Conservation (phyloP, 176 grass and related monocot genomes). For the Tillandsia leiboldiana region DNA sequence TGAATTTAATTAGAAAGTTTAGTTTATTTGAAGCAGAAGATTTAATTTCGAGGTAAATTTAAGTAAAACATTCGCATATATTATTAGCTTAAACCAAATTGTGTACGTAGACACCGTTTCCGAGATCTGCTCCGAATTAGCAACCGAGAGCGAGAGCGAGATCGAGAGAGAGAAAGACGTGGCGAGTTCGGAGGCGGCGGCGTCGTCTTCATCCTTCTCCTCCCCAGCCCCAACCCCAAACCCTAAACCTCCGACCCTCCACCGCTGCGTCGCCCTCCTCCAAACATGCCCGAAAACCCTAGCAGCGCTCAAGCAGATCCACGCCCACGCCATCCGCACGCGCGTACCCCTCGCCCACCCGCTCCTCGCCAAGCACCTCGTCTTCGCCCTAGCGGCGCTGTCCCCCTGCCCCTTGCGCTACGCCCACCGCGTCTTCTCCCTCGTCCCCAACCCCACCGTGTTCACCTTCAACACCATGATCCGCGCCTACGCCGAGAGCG, state of each 20-base stretch:
- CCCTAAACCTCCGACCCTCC: constrained; percentile 25
- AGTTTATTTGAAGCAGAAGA: too few species aligned
- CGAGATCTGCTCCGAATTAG: not conserved
- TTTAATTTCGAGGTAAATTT: too few species aligned
- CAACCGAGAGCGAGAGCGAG: too few species aligned
- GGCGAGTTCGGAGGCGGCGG: too few species aligned
- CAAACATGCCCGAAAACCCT: constrained; percentile 46
- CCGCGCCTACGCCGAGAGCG: constrained; percentile 51
- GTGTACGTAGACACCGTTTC: too few species aligned
- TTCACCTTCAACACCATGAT: constrained; percentile 83
- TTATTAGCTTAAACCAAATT: too few species aligned
- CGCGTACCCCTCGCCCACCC: constrained; percentile 45
- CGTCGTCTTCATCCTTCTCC: not conserved
- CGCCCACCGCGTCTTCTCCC: constrained; percentile 45
- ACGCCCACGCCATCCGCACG: constrained; percentile 52
- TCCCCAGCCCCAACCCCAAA: not conserved
- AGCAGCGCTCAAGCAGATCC: constrained; percentile 46
- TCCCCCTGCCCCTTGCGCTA: constrained; percentile 32
- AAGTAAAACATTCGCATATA: too few species aligned
- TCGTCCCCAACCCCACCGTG: constrained; percentile 27
- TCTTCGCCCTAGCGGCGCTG: constrained; percentile 64
- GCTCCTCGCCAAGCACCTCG: constrained; percentile 60
- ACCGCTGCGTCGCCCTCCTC: constrained; percentile 60
- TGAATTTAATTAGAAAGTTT: too few species aligned
- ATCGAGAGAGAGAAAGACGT: too few species aligned